These are phyloP conservation scores for Exophiala phaeomuriformis DNA, from an alignment of 2,329 filamentous ascomycete species.

Conservation along the genomic window DNA sequence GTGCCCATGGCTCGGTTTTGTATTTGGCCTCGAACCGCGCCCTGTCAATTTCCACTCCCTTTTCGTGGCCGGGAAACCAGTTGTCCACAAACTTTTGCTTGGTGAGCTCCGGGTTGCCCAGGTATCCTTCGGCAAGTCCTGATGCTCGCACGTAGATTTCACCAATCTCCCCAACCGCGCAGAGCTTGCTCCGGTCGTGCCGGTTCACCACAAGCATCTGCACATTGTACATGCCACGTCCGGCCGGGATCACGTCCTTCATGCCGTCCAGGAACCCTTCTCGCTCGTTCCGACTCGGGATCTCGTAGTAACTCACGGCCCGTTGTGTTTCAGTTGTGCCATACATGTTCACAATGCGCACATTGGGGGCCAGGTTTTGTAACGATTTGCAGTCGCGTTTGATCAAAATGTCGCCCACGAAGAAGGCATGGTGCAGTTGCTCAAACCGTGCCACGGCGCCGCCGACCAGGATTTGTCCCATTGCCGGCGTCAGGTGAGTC, in stretches of 20 bases:
- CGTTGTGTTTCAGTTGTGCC: constrained; percentile 80
- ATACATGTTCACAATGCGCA: constrained; percentile 75
- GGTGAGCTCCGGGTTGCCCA: constrained; percentile 56
- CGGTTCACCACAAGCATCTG: constrained; percentile 79
- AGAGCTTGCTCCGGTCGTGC: constrained; percentile 59
- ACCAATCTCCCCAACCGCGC: constrained; percentile 71
- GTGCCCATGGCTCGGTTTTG: constrained; percentile 64
- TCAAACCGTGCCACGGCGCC: constrained; percentile 72
- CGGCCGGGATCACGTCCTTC: constrained; percentile 72
- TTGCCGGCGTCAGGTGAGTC: constrained; percentile 87
- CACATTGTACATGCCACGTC: constrained; percentile 79
- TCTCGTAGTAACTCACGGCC: constrained; percentile 74
- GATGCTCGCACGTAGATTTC: constrained; percentile 77
- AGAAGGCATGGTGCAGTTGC: constrained; percentile 71
- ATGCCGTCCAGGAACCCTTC: constrained; percentile 57
- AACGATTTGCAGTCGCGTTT: constrained; percentile 72
- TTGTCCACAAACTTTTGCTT: constrained; percentile 71
- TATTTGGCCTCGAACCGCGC: constrained; percentile 42
- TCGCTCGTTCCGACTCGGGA: constrained; percentile 59
- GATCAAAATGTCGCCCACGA: constrained; percentile 84
- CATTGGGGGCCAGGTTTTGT: constrained; percentile 68
- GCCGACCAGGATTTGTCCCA: constrained; percentile 91
- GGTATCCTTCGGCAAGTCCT: constrained; percentile 76
- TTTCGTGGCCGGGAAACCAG: constrained; percentile 73
- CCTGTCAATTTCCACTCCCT: constrained; percentile 61